Evolutionary conservation across 2,329 filamentous ascomycete genomes (phyloP).

Genomic region (Didymella keratinophila): DNA sequence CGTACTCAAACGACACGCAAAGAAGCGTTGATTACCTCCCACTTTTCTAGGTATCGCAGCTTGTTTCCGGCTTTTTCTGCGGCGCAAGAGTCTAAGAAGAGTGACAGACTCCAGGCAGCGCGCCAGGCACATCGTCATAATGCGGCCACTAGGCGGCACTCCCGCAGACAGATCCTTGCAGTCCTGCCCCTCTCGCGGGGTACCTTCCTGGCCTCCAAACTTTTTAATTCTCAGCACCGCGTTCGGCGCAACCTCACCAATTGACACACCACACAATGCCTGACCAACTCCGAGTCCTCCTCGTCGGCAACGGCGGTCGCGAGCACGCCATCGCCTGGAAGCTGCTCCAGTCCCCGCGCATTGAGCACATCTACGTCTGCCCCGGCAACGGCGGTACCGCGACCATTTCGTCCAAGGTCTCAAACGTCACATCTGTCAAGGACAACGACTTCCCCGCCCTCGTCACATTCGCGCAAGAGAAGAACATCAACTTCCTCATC

Average conservation of each 20-base stretch:
- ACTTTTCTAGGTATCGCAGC: too few species aligned
- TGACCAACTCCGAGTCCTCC: conserved; percentile 63
- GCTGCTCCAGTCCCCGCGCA: conserved; percentile 79
- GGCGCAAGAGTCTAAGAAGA: background rate
- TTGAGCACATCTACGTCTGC: conserved; percentile 74
- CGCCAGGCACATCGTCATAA: conserved; percentile 3
- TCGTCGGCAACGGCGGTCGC: conserved; percentile 91
- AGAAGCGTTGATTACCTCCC: too few species aligned
- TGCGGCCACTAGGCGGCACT: conserved; percentile 12
- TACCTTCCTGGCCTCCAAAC: conserved; percentile 19
- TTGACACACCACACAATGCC: conserved; percentile 30
- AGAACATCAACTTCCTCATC: conserved; percentile 81
- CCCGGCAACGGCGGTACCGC: conserved; percentile 84
- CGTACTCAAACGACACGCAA: too few species aligned
- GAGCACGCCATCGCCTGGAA: conserved; percentile 97
- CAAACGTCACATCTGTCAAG: conserved; percentile 74
- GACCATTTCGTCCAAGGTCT: conserved; percentile 61
- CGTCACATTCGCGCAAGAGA: conserved; percentile 75
- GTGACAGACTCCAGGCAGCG: background rate
- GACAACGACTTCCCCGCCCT: conserved; percentile 80
- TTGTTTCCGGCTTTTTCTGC: too few species aligned
- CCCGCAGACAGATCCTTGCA: conserved; percentile 13
- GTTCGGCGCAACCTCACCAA: conserved; percentile 15
- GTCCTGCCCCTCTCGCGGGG: conserved; percentile 13
- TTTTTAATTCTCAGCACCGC: conserved; percentile 22